Base-by-base conservation (phyloP, 352 stramenopile species). In the Pythium rishiriense region DNA sequence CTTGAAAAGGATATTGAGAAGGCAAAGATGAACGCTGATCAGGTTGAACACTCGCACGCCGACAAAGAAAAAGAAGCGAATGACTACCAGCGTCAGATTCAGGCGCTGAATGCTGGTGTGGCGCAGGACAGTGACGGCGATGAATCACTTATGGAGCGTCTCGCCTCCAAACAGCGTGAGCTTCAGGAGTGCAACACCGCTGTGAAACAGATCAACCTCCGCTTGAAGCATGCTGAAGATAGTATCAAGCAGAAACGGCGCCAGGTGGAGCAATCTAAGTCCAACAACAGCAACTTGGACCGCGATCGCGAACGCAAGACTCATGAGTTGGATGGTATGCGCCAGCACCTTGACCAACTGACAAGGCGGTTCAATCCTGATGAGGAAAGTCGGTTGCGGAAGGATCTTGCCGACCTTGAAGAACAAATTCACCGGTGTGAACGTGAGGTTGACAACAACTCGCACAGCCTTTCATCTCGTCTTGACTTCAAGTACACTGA, bases 401-500 rank as follows among this genome's bases (percentile, higher is more conserved):
- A 89, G 24, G 69, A 83, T 79, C 54, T 91, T 50, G 68, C 83
- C 39, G 64, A 70, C 22, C 48, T 93, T 74, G 49, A 92, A 73
- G 73, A 87, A 42, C 71, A 87, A 76, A 79, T 97, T 22, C 66
- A 73, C 6, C 63, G 62, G 10, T 83, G 80, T 49, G 85, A 94
- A 53, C 88, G 97, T 25, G 84, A 96, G 26, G 86, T 98, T 10
- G 96, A 99, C 58, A 95, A 92, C 46, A 79, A 98, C 3, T 94
- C 88, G 12, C 93, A 97, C 14, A 83, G 97, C 24, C 73, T 99
- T 24, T 91, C 93, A n/a, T 97, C 92, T n/a, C 83, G 96, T 25
- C 80, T 99, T 43, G 80, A 95, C 64, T 99, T 99, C 76, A 92
- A 98, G 52, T 99, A 98, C 75, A 90, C 82, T 17, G 96, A 99